Base-by-base conservation (phyloP, 164 flowering plant species). In the Berberis vulgaris region DNA sequence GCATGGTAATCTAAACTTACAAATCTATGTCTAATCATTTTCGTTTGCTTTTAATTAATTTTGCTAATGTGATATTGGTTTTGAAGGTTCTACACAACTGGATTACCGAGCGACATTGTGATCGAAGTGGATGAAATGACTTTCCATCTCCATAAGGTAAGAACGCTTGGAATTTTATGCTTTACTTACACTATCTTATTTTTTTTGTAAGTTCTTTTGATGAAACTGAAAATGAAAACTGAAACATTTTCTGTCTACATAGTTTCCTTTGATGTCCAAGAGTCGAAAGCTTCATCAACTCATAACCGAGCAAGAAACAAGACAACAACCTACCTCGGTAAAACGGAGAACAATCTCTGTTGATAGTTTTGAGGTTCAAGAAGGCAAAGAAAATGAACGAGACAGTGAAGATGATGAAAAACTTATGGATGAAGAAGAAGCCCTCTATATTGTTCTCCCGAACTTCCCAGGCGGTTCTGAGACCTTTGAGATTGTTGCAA, bases 61-160 rank as follows among this genome's bases (percentile, higher is more conserved):
- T 1, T 46, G 64, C 12, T 0, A 7, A 47, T 1, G 39, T 41
- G 10, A 0, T 12, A 38, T 1, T 7, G 53, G 12, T 43, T 55
- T 65, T 75, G 68, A 78, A 91, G 97, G 98, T 94, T 94, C 70
- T 94, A 93, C 67, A 91, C 96, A 41, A 89, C 96, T 12, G 97
- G 97, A 11, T 74, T 94, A 45, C 97, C 97, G 0, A 91, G 99
- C 75, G 99, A 94, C 82, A 78, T 94, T 65, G 83, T 82, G 3
- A 63, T 94, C 8, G 95, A 91, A 70, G 95, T 91, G 6, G 86
- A 77, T 12, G 89, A 84, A 54, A 90, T 88, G 96, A 67, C 78
- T 53, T 94, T 91, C 65, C 97, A 90, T 74, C 91, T 90, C 43
- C 97, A 90, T 71, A 93, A 90, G 89, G 97, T 90, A 4, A 5